These are phyloP conservation scores for Plenodomus biglobosus DNA, from an alignment of 2,329 filamentous ascomycete species.

Conservation along the genomic window DNA sequence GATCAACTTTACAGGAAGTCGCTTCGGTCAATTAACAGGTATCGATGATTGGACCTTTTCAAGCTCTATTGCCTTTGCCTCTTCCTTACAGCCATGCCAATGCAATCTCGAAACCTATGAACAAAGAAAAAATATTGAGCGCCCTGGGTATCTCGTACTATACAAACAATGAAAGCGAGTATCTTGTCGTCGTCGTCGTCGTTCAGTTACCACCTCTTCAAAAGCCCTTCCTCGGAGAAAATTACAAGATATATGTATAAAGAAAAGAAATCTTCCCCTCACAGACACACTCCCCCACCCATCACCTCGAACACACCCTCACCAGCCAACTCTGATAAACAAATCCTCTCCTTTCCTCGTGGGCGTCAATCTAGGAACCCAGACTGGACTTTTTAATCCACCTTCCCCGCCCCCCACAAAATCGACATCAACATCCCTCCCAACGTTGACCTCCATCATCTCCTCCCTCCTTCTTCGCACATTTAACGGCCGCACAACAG, in stretches of 20 bases:
- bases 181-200: no score
- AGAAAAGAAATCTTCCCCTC: conserved; percentile 4
- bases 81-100: no score
- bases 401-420: conserved; percentile 24
- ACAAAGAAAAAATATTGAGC: conserved; percentile 3
- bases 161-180: no score
- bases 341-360: conserved; percentile 67
- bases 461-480: conserved; percentile 21
- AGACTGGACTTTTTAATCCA: conserved; percentile 52
- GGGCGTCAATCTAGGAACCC: conserved; percentile 68
- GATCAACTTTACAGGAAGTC: no score
- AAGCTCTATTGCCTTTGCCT: no score
- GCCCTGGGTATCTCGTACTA: conserved; percentile 11
- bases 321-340: conserved; percentile 49
- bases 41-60: no score
- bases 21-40: no score
- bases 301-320: conserved; percentile 6
- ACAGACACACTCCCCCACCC: neutral
- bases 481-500: conserved; percentile 30
- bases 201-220: no score
- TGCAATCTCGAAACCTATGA: neutral
- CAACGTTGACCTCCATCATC: conserved; percentile 21
- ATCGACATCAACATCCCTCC: conserved; percentile 17
- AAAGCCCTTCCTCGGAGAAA: conserved; percentile 1
- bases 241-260: conserved; percentile 7